Evolutionary conservation across 1,284 basidiomycete genomes (phyloP).

Genomic region (Paramarasmius palmivorus): DNA sequence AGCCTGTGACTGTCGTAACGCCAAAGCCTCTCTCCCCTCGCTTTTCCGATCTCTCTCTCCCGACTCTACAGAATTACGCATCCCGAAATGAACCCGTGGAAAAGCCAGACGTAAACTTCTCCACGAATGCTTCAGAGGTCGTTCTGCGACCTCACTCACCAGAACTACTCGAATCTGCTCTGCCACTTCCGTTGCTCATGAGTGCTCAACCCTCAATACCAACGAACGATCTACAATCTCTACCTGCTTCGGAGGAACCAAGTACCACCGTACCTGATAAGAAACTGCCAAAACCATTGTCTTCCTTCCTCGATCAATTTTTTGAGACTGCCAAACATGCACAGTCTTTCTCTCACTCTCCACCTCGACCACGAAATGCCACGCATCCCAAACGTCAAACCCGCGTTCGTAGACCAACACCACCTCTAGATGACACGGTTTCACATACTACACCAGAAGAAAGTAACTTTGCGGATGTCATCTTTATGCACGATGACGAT

Average conservation of each 20-base stretch:
- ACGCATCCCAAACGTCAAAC: not conserved
- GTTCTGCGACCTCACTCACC: too few relatives aligned
- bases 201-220: too few relatives aligned
- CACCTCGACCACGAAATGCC: not conserved
- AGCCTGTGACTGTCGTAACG: too few relatives aligned
- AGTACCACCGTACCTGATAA: not conserved
- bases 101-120: too few relatives aligned
- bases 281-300: not conserved
- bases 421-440: not conserved
- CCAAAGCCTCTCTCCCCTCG: too few relatives aligned
- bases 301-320: conserved; percentile 1
- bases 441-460: not conserved
- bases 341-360: too few relatives aligned
- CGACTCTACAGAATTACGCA: too few relatives aligned
- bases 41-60: too few relatives aligned
- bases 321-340: not conserved
- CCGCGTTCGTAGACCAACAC: not conserved
- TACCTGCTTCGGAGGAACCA: not conserved
- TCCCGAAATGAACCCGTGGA: too few relatives aligned
- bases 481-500: not conserved
- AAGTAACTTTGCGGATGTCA: not conserved
- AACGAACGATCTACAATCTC: not conserved
- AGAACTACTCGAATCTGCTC: too few relatives aligned
- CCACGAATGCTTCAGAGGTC: too few relatives aligned
- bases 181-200: too few relatives aligned